Percentiles rank a stretch among this genome's conserved stretches.
These are phyloP conservation scores for Botryotinia calthae DNA, from an alignment of 2,329 filamentous ascomycete species.

Conservation along the genomic window DNA sequence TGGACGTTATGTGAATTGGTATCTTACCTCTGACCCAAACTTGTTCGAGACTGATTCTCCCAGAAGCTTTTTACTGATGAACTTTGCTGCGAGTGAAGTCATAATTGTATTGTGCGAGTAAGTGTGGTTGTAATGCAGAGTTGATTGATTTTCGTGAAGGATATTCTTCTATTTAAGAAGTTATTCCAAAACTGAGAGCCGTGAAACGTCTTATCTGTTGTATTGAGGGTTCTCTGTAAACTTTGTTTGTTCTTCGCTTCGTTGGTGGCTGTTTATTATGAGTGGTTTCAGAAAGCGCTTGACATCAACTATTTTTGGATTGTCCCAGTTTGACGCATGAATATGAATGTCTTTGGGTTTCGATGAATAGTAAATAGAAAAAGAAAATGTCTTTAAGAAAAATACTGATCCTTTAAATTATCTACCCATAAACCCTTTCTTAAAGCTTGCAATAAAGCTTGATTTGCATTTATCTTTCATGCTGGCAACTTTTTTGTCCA, in stretches of 20 bases:
- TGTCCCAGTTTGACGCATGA: constrained; percentile 6
- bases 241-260: constrained; percentile 12
- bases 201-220: background rate
- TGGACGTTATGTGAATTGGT: background rate
- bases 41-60: constrained; percentile 57
- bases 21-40: constrained; percentile 54
- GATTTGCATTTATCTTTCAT: constrained; percentile 18
- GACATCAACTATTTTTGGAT: constrained; percentile 18
- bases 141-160: background rate
- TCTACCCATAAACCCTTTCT: background rate
- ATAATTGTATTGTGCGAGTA: constrained; percentile 42
- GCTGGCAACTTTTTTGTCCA: constrained; percentile 13
- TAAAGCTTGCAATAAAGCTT: constrained; percentile 13
- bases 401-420: background rate
- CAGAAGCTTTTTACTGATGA: constrained; percentile 55
- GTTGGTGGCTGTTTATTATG: constrained; percentile 10
- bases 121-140: background rate
- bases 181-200: background rate
- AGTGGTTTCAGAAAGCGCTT: constrained; percentile 22
- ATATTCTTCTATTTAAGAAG: background rate
- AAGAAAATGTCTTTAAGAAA: background rate
- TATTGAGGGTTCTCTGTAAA: background rate
- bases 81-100: constrained; percentile 53
- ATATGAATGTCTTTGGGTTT: constrained; percentile 19
- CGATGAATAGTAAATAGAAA: constrained; percentile 12